Conservation (phyloP, 768 basidiomycete species). For the Gloeophyllum trabeum region DNA sequence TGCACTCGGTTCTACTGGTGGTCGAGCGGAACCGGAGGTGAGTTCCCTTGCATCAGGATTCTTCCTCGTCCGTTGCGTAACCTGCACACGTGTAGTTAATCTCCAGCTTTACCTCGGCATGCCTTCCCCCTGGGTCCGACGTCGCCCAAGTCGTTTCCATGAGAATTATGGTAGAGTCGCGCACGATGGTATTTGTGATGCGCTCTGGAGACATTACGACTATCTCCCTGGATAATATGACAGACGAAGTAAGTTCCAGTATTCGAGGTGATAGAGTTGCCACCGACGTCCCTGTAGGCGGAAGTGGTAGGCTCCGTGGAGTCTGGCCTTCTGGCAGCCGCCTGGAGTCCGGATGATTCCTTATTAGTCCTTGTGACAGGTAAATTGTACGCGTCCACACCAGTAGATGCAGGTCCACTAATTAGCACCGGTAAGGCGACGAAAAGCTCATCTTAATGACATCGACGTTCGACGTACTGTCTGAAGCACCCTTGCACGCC, state of each 20-base stretch:
- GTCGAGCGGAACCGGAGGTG: slow-evolving; percentile 9
- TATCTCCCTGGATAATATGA: slow-evolving; percentile 40
- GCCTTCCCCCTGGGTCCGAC: not conserved
- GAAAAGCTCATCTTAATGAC: slow-evolving; percentile 84
- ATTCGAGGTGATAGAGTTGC: not conserved
- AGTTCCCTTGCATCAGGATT: not conserved
- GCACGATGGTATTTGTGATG: slow-evolving; percentile 53
- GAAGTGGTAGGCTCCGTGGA: slow-evolving; percentile 87
- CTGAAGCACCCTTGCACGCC: slow-evolving; percentile 63
- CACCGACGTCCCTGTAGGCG: slow-evolving; percentile 25
- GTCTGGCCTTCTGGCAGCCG: slow-evolving; percentile 67
- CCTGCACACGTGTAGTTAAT: no score
- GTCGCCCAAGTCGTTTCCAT: slow-evolving; percentile 46
- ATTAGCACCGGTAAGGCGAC: slow-evolving; percentile 33
- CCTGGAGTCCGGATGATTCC: slow-evolving; percentile 90
- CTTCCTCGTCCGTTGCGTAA: no score
- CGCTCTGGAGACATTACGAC: slow-evolving; percentile 78
- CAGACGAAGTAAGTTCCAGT: slow-evolving; percentile 26
- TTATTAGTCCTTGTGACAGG: slow-evolving; percentile 78
- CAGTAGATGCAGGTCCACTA: not conserved
- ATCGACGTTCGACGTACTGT: slow-evolving; percentile 77
- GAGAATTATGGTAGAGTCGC: slow-evolving; percentile 61
- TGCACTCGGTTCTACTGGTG: no score
- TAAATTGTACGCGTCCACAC: slow-evolving; percentile 14
- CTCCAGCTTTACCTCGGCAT: no score